Conservation (phyloP, 257 asterid species). For the Nemophila menziesii region DNA sequence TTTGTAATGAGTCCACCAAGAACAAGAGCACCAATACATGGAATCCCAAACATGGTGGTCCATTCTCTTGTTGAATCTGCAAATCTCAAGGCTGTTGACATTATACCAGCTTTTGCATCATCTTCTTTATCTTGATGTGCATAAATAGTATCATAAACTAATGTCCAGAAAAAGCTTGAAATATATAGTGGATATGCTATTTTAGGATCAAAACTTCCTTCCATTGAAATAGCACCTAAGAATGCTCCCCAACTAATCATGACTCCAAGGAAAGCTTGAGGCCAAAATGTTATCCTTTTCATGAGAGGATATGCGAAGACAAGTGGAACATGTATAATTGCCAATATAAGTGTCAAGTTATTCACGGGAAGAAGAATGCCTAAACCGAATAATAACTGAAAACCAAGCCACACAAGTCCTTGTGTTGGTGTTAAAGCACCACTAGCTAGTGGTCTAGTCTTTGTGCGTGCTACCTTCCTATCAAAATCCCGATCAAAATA, state of each 20-base stretch:
- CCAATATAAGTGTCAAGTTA: neutral
- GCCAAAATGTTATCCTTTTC: neutral
- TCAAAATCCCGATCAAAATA: neutral
- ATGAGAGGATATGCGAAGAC: neutral
- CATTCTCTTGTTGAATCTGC: neutral
- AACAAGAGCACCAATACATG: neutral
- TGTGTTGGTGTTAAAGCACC: neutral
- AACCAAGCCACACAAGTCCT: neutral
- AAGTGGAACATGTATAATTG: neutral
- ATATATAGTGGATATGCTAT: neutral
- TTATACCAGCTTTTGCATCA: neutral
- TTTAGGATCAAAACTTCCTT: neutral
- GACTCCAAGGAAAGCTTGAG: neutral
- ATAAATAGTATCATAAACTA: neutral
- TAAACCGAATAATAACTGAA: neutral
- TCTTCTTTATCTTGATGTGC: conserved; percentile 1
- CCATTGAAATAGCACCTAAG: neutral
- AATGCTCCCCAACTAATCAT: neutral
- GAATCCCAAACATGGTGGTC: neutral
- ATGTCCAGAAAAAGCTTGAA: neutral
- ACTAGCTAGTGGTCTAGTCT: neutral
- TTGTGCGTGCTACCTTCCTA: neutral
- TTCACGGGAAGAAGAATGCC: neutral
- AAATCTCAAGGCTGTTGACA: neutral
- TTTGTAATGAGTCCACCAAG: neutral